These are phyloP conservation scores for Solanum hybrid DNA, from an alignment of 305 asterid species.

Conservation along the genomic window DNA sequence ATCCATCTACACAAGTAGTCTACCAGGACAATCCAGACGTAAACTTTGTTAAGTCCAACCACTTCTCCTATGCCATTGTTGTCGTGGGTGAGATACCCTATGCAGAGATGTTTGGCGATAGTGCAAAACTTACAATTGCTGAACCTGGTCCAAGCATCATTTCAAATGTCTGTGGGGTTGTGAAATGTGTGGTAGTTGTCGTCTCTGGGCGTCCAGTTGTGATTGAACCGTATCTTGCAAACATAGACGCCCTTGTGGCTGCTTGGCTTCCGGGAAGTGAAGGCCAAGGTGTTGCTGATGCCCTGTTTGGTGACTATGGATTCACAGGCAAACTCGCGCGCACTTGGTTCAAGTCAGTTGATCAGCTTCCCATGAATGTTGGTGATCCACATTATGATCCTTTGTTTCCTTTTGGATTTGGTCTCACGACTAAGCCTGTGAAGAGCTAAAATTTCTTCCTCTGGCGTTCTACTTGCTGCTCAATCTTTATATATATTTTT, in stretches of 20 bases:
- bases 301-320: slow-evolving; percentile 47
- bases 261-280: slow-evolving; percentile 89
- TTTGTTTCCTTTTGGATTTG: slow-evolving; percentile 53
- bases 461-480: neutral
- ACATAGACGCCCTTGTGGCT: slow-evolving; percentile 52
- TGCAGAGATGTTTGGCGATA: slow-evolving; percentile 41
- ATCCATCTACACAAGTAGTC: slow-evolving; percentile 37
- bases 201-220: slow-evolving; percentile 65
- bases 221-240: slow-evolving; percentile 33
- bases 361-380: slow-evolving; percentile 66
- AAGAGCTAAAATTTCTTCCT: neutral
- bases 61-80: slow-evolving; percentile 39
- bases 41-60: slow-evolving; percentile 22
- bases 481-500: neutral
- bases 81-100: slow-evolving; percentile 52
- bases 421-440: slow-evolving; percentile 33
- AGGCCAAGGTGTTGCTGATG: slow-evolving; percentile 65
- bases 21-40: slow-evolving; percentile 29
- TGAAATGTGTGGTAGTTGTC: slow-evolving; percentile 47
- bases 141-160: slow-evolving; percentile 50
- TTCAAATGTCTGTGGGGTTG: slow-evolving; percentile 35
- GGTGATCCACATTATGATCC: slow-evolving; percentile 70
- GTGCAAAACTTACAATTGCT: slow-evolving; percentile 29
- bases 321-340: slow-evolving; percentile 60
- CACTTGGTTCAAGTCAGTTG: slow-evolving; percentile 59